phyloP scores from a whole-genome alignment of 2,329 filamentous ascomycete genomes.

The Paracoccidioides brasiliensis region DNA sequence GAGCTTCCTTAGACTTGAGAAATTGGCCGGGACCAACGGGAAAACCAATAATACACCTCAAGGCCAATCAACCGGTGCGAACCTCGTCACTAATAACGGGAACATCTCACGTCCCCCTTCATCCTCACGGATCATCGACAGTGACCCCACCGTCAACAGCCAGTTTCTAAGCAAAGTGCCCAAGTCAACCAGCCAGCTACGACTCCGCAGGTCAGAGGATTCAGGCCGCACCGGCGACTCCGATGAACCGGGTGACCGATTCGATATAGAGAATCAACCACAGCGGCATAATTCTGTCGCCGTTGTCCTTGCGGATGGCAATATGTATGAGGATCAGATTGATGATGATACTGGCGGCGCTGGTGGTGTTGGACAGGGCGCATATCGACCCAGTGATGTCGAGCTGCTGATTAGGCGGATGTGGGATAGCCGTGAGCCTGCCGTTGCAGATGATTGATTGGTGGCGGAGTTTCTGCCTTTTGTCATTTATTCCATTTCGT shows the following conservation, averaged over 20 bases:
- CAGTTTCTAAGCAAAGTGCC: conserved; percentile 12
- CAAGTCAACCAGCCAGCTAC: conserved; percentile 18
- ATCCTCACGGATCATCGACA: conserved; percentile 16
- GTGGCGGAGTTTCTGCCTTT: neutral
- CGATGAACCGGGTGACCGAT: conserved; percentile 10
- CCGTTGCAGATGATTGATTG: conserved; percentile 18
- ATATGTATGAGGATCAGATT: conserved; percentile 3
- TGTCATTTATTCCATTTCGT: neutral
- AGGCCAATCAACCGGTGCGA: neutral
- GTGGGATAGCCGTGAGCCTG: conserved; percentile 32
- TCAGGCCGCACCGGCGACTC: conserved; percentile 13
- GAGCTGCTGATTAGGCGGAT: conserved; percentile 32
- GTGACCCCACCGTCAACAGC: conserved; percentile 14
- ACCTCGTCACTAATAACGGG: neutral
- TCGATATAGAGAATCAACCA: conserved; percentile 15
- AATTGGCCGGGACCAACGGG: neutral
- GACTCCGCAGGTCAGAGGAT: conserved; percentile 23
- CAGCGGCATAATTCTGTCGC: conserved; percentile 25
- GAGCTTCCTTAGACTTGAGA: conserved; percentile 25
- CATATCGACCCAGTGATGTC: conserved; percentile 19
- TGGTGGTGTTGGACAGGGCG: neutral
- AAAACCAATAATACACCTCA: neutral
- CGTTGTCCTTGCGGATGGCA: conserved; percentile 8
- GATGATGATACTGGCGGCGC: neutral
- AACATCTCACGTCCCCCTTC: conserved; percentile 4